These are phyloP conservation scores for Xylaria sp. DNA, from an alignment of 2,329 filamentous ascomycete genomes.

Conservation along the genomic window DNA sequence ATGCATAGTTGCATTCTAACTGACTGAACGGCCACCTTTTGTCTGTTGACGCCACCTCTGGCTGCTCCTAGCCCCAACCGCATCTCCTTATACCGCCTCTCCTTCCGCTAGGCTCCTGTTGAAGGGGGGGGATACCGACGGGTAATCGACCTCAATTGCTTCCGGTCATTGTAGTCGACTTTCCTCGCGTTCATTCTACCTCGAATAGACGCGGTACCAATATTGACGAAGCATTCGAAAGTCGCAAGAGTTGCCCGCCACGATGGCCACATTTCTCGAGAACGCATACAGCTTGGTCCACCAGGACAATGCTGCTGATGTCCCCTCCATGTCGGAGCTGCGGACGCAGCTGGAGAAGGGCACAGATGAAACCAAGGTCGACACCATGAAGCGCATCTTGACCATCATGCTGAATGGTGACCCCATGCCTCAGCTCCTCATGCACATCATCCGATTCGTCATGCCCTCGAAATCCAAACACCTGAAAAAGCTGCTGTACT, in stretches of 20 bases:
- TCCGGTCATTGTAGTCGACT: conserved; percentile 10
- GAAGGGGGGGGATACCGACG: conserved; percentile 9
- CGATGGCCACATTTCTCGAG: conserved; percentile 94
- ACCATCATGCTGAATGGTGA: conserved; percentile 99
- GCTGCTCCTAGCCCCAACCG: conserved; percentile 18
- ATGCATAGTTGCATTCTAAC: conserved; percentile 45
- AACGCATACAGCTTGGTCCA: conserved; percentile 96
- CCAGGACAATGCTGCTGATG: conserved; percentile 95
- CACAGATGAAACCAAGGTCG: conserved; percentile 89
- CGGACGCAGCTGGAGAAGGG: conserved; percentile 94
- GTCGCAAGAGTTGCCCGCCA: conserved; percentile 56
- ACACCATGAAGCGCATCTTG: conserved; percentile 95
- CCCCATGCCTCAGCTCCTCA: conserved; percentile 91
- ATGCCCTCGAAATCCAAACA: conserved; percentile 98
- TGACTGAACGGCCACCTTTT: conserved; percentile 37
- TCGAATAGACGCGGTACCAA: conserved; percentile 28
- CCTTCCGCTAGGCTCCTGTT: conserved; percentile 11
- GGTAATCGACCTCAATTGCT: conserved; percentile 26
- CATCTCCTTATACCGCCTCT: conserved; percentile 24
- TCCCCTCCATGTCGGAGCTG: conserved; percentile 89
- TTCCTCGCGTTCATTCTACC: conserved; percentile 4
- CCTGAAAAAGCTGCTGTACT: conserved; percentile 97
- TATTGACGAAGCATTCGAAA: conserved; percentile 45
- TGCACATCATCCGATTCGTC: conserved; percentile 99
- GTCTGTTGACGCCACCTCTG: conserved; percentile 37